Conservation (phyloP, 495 filamentous ascomycete genomes). For the Neurospora africana region DNA sequence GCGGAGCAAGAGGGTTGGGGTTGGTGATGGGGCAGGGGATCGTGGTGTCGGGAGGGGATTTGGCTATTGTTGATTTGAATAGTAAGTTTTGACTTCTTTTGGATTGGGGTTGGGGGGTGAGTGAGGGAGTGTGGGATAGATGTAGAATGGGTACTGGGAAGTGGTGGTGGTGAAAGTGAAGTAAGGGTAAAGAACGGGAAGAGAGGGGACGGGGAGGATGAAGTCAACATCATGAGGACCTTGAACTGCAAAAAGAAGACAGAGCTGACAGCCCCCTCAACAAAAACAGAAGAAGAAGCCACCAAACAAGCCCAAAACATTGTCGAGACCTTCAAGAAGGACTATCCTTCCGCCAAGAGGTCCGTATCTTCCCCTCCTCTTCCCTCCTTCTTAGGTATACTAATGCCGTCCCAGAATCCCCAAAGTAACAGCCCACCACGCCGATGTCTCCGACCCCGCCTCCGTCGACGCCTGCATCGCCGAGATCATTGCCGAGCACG, state of each 20-base stretch:
- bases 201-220: too few relatives aligned
- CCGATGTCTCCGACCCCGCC: conserved; percentile 68
- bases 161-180: background rate
- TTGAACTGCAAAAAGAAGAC: too few relatives aligned
- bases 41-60: conserved; percentile 75
- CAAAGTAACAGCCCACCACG: conserved; percentile 79
- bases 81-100: conserved; percentile 42
- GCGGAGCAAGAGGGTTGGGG: conserved; percentile 75
- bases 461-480: conserved; percentile 63
- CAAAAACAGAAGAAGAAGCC: conserved; percentile 65
- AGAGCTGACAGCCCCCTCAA: background rate
- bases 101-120: background rate
- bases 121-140: background rate
- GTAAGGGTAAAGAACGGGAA: background rate
- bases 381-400: background rate
- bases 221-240: too few relatives aligned
- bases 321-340: conserved; percentile 58
- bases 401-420: conserved; percentile 45
- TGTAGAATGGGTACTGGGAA: background rate
- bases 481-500: conserved; percentile 59
- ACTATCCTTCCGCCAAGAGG: conserved; percentile 67
- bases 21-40: conserved; percentile 87
- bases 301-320: conserved; percentile 60
- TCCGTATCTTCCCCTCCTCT: conserved; percentile 21
- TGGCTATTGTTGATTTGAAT: conserved; percentile 90